Conservation (phyloP, 139 green algal genomes). For the Ettlia oleoabundans region DNA sequence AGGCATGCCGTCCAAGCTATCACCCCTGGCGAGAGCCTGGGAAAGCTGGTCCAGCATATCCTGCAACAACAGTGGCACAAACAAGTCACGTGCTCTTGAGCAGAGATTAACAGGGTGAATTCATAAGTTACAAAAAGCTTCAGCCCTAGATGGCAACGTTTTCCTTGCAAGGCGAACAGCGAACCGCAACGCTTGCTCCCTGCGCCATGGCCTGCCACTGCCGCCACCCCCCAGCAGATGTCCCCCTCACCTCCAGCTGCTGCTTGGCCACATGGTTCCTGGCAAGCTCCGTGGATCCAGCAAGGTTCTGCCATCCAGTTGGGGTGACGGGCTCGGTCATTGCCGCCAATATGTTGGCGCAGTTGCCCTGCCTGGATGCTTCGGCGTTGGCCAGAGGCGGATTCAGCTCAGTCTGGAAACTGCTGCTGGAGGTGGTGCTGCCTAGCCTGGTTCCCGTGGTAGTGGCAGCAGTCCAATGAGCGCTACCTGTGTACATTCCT, state of each 20-base stretch:
- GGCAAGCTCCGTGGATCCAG: not conserved
- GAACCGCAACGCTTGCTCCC: not conserved
- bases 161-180: not conserved
- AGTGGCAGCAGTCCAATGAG: not conserved
- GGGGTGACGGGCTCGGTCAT: not conserved
- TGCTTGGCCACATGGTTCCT: constrained; percentile 11
- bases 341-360: not conserved
- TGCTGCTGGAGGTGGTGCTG: not conserved
- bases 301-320: not conserved
- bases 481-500: too few species aligned
- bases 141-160: not conserved
- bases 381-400: not conserved
- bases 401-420: not conserved
- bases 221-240: not conserved
- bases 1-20: not conserved
- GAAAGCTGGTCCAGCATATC: constrained; percentile 2
- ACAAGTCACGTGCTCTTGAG: too few species aligned
- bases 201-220: not conserved
- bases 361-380: not conserved
- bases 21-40: not conserved
- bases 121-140: too few species aligned
- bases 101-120: too few species aligned
- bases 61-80: not conserved
- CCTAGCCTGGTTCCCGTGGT: not conserved
- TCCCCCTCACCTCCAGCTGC: constrained; percentile 22